Evolutionary conservation across 2,329 filamentous ascomycete genomes (phyloP).

Genomic region (Pseudogymnoascus sp.): DNA sequence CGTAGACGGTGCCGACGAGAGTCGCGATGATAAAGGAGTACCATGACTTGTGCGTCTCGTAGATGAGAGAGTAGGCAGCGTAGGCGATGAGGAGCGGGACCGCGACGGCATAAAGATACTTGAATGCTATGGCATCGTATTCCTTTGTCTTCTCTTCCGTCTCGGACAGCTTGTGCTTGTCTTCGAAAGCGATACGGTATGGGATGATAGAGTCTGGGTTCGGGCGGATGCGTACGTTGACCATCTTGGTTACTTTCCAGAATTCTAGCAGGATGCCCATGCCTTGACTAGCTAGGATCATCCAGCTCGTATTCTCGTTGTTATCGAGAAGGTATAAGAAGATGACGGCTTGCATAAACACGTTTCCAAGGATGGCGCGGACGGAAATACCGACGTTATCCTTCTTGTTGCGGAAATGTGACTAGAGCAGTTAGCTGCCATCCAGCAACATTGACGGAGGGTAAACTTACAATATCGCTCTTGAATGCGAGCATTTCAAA

Average conservation of each 20-base stretch:
- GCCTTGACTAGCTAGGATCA: conserved; percentile 89
- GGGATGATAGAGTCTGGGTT: conserved; percentile 66
- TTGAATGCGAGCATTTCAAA: conserved; percentile 96
- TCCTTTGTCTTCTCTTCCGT: conserved; percentile 98
- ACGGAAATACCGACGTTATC: conserved; percentile 96
- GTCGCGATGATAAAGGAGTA: conserved; percentile 94
- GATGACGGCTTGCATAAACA: conserved; percentile 94
- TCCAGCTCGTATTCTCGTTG: conserved; percentile 96
- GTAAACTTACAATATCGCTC: conserved; percentile 65
- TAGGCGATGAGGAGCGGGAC: conserved; percentile 84
- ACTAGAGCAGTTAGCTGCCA: conserved; percentile 25
- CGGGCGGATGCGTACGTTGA: conserved; percentile 74
- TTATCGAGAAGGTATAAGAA: conserved; percentile 97
- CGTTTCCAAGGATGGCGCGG: conserved; percentile 90
- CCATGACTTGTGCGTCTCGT: conserved; percentile 96
- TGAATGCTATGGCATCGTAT: conserved; percentile 96
- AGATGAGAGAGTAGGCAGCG: conserved; percentile 81
- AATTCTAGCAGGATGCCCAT: conserved; percentile 58
- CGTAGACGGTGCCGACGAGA: conserved; percentile 90
- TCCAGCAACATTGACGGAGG: not conserved
- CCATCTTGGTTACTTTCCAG: conserved; percentile 96
- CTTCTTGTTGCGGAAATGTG: conserved; percentile 99
- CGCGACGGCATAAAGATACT: conserved; percentile 89
- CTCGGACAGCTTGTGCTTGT: conserved; percentile 92
- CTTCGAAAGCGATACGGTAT: conserved; percentile 78